phyloP scores from a whole-genome alignment of 805 yeast species.

The Vanderwaltozyma tropicalis region DNA sequence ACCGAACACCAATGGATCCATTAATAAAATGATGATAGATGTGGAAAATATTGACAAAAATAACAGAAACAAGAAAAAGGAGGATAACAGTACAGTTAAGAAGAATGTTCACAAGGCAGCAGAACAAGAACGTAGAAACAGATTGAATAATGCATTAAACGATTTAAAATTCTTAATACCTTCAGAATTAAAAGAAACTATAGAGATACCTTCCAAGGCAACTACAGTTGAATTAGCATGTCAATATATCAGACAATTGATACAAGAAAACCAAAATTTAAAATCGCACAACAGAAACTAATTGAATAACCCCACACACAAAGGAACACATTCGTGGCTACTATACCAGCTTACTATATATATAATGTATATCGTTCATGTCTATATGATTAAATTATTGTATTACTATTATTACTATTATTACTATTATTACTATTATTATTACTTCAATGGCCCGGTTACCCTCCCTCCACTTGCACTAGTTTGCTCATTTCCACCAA shows the following conservation, averaged over 20 bases:
- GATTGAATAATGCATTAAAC: conserved; percentile 79
- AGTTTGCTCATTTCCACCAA: too few species aligned
- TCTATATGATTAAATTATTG: too few species aligned
- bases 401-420: too few species aligned
- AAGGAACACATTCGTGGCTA: neutral
- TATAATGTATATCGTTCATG: too few species aligned
- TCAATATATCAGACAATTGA: conserved; percentile 42
- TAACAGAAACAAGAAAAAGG: neutral
- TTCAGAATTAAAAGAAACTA: conserved; percentile 43
- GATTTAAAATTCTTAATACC: conserved; percentile 67
- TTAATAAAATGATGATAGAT: too few species aligned
- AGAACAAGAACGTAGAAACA: conserved; percentile 89
- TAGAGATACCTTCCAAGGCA: conserved; percentile 74
- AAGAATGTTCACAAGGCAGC: conserved; percentile 68
- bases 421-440: too few species aligned
- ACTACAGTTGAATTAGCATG: conserved; percentile 90
- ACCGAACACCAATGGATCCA: too few species aligned
- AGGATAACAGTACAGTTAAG: conserved; percentile 3
- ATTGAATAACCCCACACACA: neutral
- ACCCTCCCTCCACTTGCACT: too few species aligned
- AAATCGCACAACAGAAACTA: neutral
- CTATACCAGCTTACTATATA: too few species aligned
- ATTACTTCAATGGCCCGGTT: too few species aligned
- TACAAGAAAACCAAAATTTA: neutral
- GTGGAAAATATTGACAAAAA: too few species aligned